Evolutionary conservation across 495 filamentous ascomycete genomes (phyloP).

Genomic region (Tuber brumale): DNA sequence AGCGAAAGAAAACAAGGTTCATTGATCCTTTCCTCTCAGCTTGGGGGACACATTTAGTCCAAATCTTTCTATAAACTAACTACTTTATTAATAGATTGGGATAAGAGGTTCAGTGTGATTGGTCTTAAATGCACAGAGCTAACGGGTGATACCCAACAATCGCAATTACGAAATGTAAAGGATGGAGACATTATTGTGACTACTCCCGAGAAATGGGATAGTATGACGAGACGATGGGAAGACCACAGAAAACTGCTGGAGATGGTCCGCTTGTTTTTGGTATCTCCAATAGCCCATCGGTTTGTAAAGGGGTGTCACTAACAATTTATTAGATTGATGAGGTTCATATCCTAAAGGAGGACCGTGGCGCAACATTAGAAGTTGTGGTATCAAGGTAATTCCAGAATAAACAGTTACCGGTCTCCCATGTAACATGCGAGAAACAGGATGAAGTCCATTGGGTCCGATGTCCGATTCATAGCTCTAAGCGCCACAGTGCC

Average conservation of each 20-base stretch:
- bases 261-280: slow-evolving; percentile 77
- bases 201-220: slow-evolving; percentile 98
- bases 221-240: slow-evolving; percentile 90
- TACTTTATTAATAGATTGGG: slow-evolving; percentile 62
- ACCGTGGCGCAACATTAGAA: slow-evolving; percentile 82
- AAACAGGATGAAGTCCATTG: slow-evolving; percentile 80
- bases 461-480: slow-evolving; percentile 79
- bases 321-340: slow-evolving; percentile 64
- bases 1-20: slow-evolving; percentile 56
- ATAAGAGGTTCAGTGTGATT: slow-evolving; percentile 69
- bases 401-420: neutral
- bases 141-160: slow-evolving; percentile 81
- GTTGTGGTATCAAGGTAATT: slow-evolving; percentile 68
- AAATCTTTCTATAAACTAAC: slow-evolving; percentile 17
- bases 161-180: slow-evolving; percentile 66
- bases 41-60: neutral
- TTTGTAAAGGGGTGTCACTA: neutral
- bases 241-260: slow-evolving; percentile 79
- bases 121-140: slow-evolving; percentile 74
- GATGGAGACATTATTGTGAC: slow-evolving; percentile 88
- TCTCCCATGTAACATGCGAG: neutral
- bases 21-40: neutral
- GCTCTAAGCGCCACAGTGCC: slow-evolving; percentile 91
- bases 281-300: slow-evolving; percentile 1
- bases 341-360: slow-evolving; percentile 89